Evolutionary conservation across 2,329 filamentous ascomycete species (phyloP).

Genomic region (Emmonsiellopsis sp.): DNA sequence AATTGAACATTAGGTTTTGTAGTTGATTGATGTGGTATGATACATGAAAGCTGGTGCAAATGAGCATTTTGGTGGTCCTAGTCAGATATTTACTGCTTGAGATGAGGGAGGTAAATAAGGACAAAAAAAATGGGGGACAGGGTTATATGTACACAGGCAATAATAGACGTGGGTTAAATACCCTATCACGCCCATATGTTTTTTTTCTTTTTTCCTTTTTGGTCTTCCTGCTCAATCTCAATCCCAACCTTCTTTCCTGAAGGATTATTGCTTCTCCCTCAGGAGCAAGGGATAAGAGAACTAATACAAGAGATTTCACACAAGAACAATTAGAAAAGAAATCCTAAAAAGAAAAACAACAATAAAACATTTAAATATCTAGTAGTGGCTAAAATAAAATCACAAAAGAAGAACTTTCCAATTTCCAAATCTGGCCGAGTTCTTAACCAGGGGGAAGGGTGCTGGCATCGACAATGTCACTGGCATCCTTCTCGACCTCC

Average conservation of each 20-base stretch:
- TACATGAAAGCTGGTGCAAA: no score
- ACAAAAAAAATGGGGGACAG: no score
- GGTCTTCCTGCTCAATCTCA: neutral
- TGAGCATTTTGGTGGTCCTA: no score
- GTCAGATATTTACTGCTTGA: no score
- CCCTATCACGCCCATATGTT: neutral
- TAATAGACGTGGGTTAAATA: neutral
- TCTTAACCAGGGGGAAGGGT: slow-evolving; percentile 78
- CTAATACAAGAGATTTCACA: neutral
- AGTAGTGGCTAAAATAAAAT: neutral
- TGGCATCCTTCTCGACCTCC: slow-evolving; percentile 72
- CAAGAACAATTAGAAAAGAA: neutral
- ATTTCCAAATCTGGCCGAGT: neutral
- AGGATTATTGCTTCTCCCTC: neutral
- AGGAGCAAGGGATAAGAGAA: neutral
- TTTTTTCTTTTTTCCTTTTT: neutral
- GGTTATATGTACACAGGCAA: no score
- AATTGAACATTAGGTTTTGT: no score
- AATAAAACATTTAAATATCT: neutral
- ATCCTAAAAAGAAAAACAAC: neutral
- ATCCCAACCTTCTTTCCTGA: neutral
- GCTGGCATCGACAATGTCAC: slow-evolving; percentile 91
- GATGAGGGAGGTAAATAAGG: no score
- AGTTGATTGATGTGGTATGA: no score
- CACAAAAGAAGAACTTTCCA: slow-evolving; percentile 3